Percentiles rank a stretch among this genome's conserved stretches.
Evolutionary conservation across 495 filamentous ascomycete genomes (phyloP).

Genomic region (Lophium mytilinum): DNA sequence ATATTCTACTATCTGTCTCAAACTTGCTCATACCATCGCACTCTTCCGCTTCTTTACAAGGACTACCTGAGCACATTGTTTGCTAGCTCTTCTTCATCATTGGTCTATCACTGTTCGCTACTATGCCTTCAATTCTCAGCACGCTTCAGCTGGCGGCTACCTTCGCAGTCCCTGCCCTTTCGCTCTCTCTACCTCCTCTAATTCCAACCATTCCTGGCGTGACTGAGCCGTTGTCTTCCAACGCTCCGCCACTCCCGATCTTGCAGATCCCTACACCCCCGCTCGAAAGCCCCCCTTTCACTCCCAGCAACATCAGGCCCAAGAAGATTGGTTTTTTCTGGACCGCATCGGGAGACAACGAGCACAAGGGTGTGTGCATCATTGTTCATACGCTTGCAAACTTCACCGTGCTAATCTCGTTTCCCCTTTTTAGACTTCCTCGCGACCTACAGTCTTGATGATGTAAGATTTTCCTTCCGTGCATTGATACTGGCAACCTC

Average conservation of each 20-base stretch:
- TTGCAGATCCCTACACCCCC: conserved; percentile 52
- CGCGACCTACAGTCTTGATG: conserved; percentile 45
- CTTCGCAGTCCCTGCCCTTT: conserved; percentile 4
- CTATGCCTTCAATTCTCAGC: neutral
- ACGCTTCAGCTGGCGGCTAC: conserved; percentile 10
- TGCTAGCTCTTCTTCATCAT: no score
- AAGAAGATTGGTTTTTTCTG: conserved; percentile 64
- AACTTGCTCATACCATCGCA: no score
- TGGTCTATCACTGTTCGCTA: no score
- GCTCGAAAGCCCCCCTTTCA: conserved; percentile 46
- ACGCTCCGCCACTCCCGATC: conserved; percentile 48
- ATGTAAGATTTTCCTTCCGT: no score
- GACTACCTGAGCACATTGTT: no score
- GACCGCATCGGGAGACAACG: conserved; percentile 52
- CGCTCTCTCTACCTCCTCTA: conserved; percentile 43
- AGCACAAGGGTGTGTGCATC: conserved; percentile 37
- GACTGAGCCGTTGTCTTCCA: conserved; percentile 44
- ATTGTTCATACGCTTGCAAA: no score
- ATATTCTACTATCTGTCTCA: no score
- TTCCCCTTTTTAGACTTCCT: conserved; percentile 39
- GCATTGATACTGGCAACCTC: no score
- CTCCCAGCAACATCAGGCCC: conserved; percentile 47
- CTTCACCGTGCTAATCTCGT: no score
- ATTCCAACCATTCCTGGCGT: conserved; percentile 53
- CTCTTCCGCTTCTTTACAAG: no score